phyloP scores from a whole-genome alignment of 345 rosid genomes.

The Eucalyptus regnans region DNA sequence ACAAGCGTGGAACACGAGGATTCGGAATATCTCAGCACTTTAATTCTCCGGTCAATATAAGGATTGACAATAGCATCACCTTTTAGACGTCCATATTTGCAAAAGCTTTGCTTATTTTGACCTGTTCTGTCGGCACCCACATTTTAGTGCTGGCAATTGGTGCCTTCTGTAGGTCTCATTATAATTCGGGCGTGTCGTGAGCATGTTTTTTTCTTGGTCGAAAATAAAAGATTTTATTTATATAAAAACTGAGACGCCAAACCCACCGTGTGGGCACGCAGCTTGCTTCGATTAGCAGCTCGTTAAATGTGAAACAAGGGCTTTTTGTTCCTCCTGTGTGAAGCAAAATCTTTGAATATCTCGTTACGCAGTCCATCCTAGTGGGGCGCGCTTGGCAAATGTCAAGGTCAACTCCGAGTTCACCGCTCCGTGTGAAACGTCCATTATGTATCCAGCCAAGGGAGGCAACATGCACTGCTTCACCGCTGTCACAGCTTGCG shows the following conservation, averaged over 20 bases:
- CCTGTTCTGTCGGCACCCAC: no score
- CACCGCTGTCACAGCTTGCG: conserved; percentile 79
- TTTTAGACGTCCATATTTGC: not conserved
- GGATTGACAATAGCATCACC: not conserved
- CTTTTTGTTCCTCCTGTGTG: not conserved
- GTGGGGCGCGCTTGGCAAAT: conserved; percentile 50
- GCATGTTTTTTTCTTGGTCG: not conserved
- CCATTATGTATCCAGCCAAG: conserved; percentile 78
- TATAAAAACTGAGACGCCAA: no score
- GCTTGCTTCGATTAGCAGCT: not conserved
- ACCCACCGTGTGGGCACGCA: not conserved
- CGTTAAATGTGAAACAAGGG: not conserved
- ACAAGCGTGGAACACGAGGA: not conserved
- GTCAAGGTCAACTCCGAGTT: conserved; percentile 58
- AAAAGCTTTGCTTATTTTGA: no score
- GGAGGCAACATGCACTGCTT: conserved; percentile 99
- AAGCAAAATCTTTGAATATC: not conserved
- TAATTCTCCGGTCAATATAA: not conserved
- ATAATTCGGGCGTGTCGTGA: no score
- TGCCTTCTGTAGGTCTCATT: no score
- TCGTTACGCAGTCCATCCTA: conserved; percentile 19
- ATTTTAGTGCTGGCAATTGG: not conserved
- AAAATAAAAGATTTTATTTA: no score
- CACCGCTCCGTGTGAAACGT: conserved; percentile 65
- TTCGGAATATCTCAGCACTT: not conserved